These are phyloP conservation scores for Diospyros lotus DNA, from an alignment of 148 eudicot species.

Conservation along the genomic window DNA sequence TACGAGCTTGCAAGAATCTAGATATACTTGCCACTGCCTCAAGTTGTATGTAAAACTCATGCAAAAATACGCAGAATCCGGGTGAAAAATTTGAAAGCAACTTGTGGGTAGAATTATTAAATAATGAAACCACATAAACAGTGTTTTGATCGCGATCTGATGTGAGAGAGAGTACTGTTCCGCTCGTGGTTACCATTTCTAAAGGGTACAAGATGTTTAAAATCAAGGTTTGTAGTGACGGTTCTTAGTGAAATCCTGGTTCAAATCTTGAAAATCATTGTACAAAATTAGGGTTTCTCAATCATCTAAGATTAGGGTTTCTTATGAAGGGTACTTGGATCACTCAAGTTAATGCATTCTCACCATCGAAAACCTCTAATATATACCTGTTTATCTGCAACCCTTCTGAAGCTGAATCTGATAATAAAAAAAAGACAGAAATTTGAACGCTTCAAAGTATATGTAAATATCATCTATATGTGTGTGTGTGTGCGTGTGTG, in stretches of 20 bases:
- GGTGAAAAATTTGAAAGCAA: no score
- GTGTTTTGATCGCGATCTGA: slow-evolving; percentile 20
- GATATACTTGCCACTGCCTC: background rate
- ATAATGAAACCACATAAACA: slow-evolving; percentile 9
- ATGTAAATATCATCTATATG: background rate
- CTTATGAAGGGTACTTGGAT: background rate
- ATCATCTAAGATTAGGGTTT: background rate
- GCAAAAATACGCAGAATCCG: slow-evolving; percentile 20
- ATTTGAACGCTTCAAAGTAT: background rate
- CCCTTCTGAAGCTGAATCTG: background rate
- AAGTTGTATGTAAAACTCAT: background rate
- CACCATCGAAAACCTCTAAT: no score
- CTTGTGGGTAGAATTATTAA: background rate
- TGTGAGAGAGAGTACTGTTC: slow-evolving; percentile 15
- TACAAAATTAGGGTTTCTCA: slow-evolving; percentile 12
- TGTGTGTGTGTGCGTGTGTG: no score
- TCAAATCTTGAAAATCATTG: background rate
- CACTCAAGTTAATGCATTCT: background rate
- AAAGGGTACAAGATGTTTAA: background rate
- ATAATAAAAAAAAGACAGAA: background rate
- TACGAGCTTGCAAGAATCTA: background rate
- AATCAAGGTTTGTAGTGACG: background rate
- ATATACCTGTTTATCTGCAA: no score
- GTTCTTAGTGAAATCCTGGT: background rate
- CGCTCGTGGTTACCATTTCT: background rate